Conservation (phyloP, 2,329 filamentous ascomycete genomes). For the Fonsecaea pugnacius region DNA sequence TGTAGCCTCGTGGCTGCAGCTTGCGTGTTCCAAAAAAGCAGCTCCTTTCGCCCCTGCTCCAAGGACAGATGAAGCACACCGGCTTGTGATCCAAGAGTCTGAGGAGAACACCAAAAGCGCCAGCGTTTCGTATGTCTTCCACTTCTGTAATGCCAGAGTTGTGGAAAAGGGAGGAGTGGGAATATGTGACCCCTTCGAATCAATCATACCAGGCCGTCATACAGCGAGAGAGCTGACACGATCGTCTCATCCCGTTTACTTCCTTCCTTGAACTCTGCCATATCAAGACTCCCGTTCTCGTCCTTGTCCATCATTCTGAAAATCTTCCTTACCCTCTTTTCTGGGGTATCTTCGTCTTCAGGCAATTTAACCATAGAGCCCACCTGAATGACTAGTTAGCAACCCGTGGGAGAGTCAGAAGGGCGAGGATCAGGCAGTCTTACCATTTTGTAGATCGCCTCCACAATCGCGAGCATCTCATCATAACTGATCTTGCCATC, state of each 20-base stretch:
- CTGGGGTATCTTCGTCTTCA: conserved; percentile 97
- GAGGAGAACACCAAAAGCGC: conserved; percentile 7
- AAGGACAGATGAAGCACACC: conserved; percentile 11
- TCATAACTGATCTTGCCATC: conserved; percentile 99
- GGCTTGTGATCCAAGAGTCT: conserved; percentile 8
- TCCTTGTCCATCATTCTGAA: conserved; percentile 99
- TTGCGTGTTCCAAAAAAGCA: conserved; percentile 17
- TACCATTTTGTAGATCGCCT: conserved; percentile 99
- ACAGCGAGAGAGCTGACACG: conserved; percentile 92
- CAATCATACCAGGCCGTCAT: conserved; percentile 84
- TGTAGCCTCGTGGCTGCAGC: conserved; percentile 5
- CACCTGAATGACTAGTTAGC: conserved; percentile 62
- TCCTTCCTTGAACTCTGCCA: conserved; percentile 98
- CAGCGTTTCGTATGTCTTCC: conserved; percentile 7
- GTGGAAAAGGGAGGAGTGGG: conserved; percentile 3
- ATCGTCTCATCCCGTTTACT: conserved; percentile 99
- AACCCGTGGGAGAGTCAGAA: not conserved
- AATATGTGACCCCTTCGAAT: not conserved
- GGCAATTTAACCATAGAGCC: conserved; percentile 99
- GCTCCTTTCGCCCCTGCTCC: conserved; percentile 17
- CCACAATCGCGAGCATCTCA: conserved; percentile 98
- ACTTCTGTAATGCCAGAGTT: not conserved
- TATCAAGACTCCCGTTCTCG: conserved; percentile 94
- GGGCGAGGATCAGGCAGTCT: conserved; percentile 25
- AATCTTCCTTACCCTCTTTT: conserved; percentile 97